A percentile compares a stretch with the other conserved stretches of the same genome.
phyloP scores from a whole-genome alignment of 768 basidiomycete species.

The Ephemerocybe angulata region DNA sequence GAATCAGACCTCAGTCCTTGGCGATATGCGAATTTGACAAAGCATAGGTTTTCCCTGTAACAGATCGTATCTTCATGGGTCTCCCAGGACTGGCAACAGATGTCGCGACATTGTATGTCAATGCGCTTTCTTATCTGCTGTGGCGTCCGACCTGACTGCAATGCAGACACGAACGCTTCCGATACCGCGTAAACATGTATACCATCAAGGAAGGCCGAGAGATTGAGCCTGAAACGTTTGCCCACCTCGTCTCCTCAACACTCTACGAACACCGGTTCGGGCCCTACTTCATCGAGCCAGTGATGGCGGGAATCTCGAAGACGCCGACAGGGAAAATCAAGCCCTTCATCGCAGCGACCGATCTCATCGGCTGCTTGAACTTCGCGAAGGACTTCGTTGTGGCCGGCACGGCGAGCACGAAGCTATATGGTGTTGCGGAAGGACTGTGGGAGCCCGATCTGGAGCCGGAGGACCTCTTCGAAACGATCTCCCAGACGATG shows the following conservation, averaged over 20 bases:
- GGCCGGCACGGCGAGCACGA: slow-evolving; percentile 86
- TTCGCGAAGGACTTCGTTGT: slow-evolving; percentile 97
- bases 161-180: slow-evolving; percentile 81
- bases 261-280: slow-evolving; percentile 95
- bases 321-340: slow-evolving; percentile 67
- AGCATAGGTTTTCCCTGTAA: slow-evolving; percentile 84
- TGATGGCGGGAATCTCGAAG: slow-evolving; percentile 86
- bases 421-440: slow-evolving; percentile 96
- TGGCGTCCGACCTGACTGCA: slow-evolving; percentile 5
- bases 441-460: slow-evolving; percentile 98
- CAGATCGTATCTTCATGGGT: slow-evolving; percentile 88
- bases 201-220: slow-evolving; percentile 98
- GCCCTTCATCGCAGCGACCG: slow-evolving; percentile 94
- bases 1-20: background rate
- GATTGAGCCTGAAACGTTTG: slow-evolving; percentile 94
- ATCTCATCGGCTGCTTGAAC: slow-evolving; percentile 90
- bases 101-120: slow-evolving; percentile 78
- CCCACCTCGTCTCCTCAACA: slow-evolving; percentile 91
- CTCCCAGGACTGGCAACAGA: slow-evolving; percentile 92
- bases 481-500: slow-evolving; percentile 95
- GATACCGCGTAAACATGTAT: slow-evolving; percentile 97
- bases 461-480: slow-evolving; percentile 94
- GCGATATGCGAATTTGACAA: slow-evolving; percentile 13
- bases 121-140: slow-evolving; percentile 2
- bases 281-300: slow-evolving; percentile 95